Evolutionary conservation across 352 stramenopile genomes (phyloP).

Genomic region (Pythium phragmiticola): DNA sequence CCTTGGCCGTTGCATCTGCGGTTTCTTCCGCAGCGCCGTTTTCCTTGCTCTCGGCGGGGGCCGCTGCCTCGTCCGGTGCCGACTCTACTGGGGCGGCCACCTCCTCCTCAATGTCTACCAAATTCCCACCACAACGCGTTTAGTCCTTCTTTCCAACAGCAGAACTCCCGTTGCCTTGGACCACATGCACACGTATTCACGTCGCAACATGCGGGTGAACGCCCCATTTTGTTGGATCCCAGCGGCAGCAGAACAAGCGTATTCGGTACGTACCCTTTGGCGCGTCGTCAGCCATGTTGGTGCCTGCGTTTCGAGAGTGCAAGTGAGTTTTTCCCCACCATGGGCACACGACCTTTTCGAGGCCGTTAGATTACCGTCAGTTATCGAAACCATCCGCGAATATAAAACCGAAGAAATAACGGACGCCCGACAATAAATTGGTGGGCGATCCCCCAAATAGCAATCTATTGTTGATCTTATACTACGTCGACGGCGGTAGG

Average conservation of each 20-base stretch:
- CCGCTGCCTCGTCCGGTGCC: conserved; percentile 10
- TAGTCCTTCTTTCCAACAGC: not conserved
- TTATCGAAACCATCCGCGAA: not conserved
- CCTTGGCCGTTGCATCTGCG: conserved; percentile 23
- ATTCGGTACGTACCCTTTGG: conserved; percentile 33
- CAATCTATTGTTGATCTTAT: not conserved
- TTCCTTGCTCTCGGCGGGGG: conserved; percentile 31
- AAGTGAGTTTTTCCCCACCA: not conserved
- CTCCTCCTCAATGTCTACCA: conserved; percentile 29
- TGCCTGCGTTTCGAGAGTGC: conserved; percentile 7
- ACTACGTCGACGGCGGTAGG: conserved; percentile 33
- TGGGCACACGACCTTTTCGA: not conserved
- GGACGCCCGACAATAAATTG: conserved; percentile 4
- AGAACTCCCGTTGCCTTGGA: not conserved
- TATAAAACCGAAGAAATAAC: conserved; percentile 16
- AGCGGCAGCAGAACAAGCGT: not conserved
- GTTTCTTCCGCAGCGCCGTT: conserved; percentile 10
- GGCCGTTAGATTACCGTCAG: conserved; percentile 9
- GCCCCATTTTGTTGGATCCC: not conserved
- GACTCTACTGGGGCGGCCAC: conserved; percentile 22
- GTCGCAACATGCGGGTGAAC: not conserved
- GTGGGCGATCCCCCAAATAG: not conserved
- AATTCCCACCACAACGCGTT: not conserved
- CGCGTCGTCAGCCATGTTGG: conserved; percentile 59
- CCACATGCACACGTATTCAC: not conserved